Conservation (phyloP, 1,284 basidiomycete species). For the Cutaneotrichosporon sp. region DNA sequence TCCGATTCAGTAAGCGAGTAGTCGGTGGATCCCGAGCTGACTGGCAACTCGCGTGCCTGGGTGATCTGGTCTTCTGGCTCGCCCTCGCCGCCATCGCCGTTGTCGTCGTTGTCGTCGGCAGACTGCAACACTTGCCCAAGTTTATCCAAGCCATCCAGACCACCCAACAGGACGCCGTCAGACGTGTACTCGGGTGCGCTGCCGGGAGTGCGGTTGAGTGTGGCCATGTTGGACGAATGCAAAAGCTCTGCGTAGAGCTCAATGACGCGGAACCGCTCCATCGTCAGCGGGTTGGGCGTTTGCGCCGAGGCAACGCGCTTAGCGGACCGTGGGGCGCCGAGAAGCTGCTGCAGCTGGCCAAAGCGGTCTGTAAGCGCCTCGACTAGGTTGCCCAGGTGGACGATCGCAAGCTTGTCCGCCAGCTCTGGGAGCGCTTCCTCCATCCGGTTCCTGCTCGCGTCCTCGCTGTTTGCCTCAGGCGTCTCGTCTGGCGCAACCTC, state of each 20-base stretch:
- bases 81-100: constrained; percentile 39
- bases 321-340: constrained; percentile 67
- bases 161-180: constrained; percentile 73
- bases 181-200: constrained; percentile 68
- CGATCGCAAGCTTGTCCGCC: constrained; percentile 83
- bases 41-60: constrained; percentile 64
- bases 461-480: constrained; percentile 61
- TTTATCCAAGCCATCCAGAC: constrained; percentile 70
- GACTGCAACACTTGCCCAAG: constrained; percentile 70
- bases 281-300: constrained; percentile 72
- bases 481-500: constrained; percentile 10
- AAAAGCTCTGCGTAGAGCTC: constrained; percentile 95
- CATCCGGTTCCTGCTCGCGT: constrained; percentile 63
- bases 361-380: constrained; percentile 70
- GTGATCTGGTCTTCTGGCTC: constrained; percentile 56
- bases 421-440: constrained; percentile 80
- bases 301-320: constrained; percentile 66
- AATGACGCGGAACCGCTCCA: constrained; percentile 94
- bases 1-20: constrained; percentile 56
- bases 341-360: constrained; percentile 64
- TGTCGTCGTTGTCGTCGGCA: constrained; percentile 56
- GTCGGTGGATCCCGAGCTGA: constrained; percentile 50
- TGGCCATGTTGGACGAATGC: constrained; percentile 97
- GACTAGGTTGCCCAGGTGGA: constrained; percentile 81
- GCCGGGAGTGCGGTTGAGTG: constrained; percentile 74